A percentile compares a stretch with the other conserved stretches of the same genome.
Evolutionary conservation across 768 basidiomycete species (phyloP).

Genomic region (Sistotremastrum niveocremeum): DNA sequence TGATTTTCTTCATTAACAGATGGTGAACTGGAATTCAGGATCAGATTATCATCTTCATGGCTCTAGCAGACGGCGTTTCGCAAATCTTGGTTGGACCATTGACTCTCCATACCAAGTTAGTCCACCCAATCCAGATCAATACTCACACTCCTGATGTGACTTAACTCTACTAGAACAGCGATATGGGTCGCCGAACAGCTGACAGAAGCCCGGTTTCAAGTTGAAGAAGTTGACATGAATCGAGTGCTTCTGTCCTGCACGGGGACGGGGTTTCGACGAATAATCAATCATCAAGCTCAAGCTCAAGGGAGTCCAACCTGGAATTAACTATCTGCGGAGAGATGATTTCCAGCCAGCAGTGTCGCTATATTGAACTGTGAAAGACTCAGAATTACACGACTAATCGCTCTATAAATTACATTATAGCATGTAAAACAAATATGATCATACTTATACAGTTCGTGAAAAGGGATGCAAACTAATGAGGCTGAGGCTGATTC

Average conservation of each 20-base stretch:
- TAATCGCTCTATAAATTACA: neutral
- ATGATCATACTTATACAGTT: conserved; percentile 6
- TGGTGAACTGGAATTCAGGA: conserved; percentile 31
- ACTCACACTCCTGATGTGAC: neutral
- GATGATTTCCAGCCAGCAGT: no score
- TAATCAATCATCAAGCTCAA: no score
- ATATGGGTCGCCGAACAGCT: conserved; percentile 62
- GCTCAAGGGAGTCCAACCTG: no score
- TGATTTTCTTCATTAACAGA: conserved; percentile 3
- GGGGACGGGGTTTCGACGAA: conserved; percentile 44
- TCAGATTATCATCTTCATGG: conserved; percentile 68
- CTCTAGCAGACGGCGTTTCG: conserved; percentile 53
- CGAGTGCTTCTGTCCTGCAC: conserved; percentile 40
- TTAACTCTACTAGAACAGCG: conserved; percentile 29
- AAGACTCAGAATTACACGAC: conserved; percentile 3
- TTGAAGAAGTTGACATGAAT: conserved; percentile 30
- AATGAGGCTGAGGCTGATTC: conserved; percentile 44
- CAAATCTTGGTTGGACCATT: conserved; percentile 42
- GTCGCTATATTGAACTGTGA: conserved; percentile 2
- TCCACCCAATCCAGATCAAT: conserved; percentile 1
- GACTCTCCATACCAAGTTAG: conserved; percentile 54
- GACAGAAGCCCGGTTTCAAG: conserved; percentile 49
- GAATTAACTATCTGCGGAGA: no score
- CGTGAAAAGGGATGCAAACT: neutral
- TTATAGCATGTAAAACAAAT: conserved; percentile 8